Conservation (phyloP, 768 basidiomycete genomes). For the Suillus brevipes region DNA sequence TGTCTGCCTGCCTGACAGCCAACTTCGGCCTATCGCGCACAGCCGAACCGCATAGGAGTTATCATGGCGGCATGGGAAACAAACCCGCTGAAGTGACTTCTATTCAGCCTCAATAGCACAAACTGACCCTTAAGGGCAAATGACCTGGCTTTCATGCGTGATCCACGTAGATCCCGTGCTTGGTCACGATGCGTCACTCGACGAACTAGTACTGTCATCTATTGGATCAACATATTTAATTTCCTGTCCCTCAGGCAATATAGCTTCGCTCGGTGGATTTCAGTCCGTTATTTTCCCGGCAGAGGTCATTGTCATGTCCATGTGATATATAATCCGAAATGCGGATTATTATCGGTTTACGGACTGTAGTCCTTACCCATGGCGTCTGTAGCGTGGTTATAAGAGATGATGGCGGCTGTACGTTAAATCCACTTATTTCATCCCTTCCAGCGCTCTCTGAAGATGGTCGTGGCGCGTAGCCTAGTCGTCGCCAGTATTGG, state of each 20-base stretch:
- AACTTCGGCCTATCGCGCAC: not conserved
- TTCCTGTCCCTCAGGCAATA: not conserved
- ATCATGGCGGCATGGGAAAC: not conserved
- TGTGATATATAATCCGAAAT: not conserved
- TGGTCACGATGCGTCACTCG: not conserved
- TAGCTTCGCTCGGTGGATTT: not conserved
- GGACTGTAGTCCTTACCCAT: not conserved
- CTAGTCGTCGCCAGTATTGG: slow-evolving; percentile 7
- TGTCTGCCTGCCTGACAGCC: not conserved
- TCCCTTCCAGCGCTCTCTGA: not conserved
- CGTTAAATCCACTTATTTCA: not conserved
- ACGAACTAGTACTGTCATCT: not conserved
- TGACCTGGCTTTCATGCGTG: not conserved
- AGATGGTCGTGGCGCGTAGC: slow-evolving; percentile 15
- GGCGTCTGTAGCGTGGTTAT: slow-evolving; percentile 4
- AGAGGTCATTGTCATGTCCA: not conserved
- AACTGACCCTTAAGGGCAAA: not conserved
- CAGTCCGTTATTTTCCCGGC: not conserved
- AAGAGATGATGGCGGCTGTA: not conserved
- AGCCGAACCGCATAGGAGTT: not conserved
- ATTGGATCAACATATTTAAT: not conserved
- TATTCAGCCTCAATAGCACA: not conserved
- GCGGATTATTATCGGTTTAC: slow-evolving; percentile 1
- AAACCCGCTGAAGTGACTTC: not conserved
- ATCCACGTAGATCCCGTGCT: not conserved